Percentiles rank a stretch among this genome's conserved stretches.
phyloP scores from a whole-genome alignment of 108 stramenopile genomes.

The Pseudonitzschia pungens region DNA sequence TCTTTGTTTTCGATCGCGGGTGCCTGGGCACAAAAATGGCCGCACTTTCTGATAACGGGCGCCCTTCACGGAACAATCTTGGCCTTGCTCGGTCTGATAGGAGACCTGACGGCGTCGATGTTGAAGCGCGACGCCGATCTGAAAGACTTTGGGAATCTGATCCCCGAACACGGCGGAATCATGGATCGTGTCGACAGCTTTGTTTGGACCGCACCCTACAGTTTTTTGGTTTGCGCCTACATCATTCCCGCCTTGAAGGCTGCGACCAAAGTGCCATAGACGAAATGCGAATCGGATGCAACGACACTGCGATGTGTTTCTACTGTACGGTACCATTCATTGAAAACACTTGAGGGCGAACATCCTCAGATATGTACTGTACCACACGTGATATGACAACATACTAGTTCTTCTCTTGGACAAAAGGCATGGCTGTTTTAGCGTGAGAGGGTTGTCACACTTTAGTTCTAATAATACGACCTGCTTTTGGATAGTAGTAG shows the following conservation, averaged over 20 bases:
- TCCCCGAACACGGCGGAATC: slow-evolving; percentile 97
- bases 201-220: slow-evolving; percentile 93
- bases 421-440: too few species aligned
- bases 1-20: slow-evolving; percentile 67
- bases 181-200: slow-evolving; percentile 96
- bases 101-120: slow-evolving; percentile 96
- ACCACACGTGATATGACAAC: too few species aligned
- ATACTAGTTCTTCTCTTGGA: too few species aligned
- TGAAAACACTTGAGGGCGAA: too few species aligned
- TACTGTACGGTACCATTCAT: too few species aligned
- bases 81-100: slow-evolving; percentile 86
- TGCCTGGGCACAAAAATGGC: slow-evolving; percentile 92
- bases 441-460: too few species aligned
- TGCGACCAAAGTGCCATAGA: slow-evolving; percentile 6
- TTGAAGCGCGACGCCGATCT: slow-evolving; percentile 94
- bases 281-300: too few species aligned
- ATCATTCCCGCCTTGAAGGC: slow-evolving; percentile 66
- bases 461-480: too few species aligned
- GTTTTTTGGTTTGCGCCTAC: slow-evolving; percentile 71
- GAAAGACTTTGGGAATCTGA: slow-evolving; percentile 95
- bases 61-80: slow-evolving; percentile 81
- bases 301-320: too few species aligned
- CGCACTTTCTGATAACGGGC: slow-evolving; percentile 79
- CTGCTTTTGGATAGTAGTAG: too few species aligned
- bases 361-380: too few species aligned